Evolutionary conservation across 176 grass and related monocot species (phyloP).

Genomic region (Zizania latifolia): DNA sequence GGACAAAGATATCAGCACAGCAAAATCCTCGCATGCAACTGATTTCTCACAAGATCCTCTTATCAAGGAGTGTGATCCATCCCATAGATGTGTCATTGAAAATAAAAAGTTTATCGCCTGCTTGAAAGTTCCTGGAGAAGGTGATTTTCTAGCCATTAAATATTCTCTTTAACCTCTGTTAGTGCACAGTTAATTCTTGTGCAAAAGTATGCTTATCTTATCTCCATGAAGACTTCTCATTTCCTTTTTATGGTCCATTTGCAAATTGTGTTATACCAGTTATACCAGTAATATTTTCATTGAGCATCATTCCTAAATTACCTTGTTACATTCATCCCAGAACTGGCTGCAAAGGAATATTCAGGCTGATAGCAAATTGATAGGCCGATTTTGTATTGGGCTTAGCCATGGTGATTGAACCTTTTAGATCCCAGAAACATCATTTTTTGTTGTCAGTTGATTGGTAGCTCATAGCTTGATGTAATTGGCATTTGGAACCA

Average conservation of each 20-base stretch:
- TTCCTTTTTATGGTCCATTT: not conserved
- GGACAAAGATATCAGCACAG: not conserved
- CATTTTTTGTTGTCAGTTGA: not conserved
- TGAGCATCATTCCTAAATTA: not conserved
- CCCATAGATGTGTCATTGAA: slow-evolving; percentile 61
- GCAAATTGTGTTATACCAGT: not conserved
- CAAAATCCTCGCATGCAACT: not conserved
- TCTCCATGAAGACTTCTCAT: not conserved
- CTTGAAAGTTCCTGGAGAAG: slow-evolving; percentile 84
- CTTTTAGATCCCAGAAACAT: not conserved
- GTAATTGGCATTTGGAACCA: not conserved
- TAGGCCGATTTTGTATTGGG: too few relatives aligned
- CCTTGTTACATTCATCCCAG: too few relatives aligned
- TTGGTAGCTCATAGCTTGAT: not conserved
- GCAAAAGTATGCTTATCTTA: not conserved
- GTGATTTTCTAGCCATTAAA: slow-evolving; percentile 30
- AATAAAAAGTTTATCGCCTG: slow-evolving; percentile 69
- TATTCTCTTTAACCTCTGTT: not conserved
- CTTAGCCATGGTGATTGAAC: not conserved
- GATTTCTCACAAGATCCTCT: slow-evolving; percentile 37
- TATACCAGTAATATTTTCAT: not conserved
- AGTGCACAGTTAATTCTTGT: not conserved
- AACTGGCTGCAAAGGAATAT: too few relatives aligned
- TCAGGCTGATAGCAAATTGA: too few relatives aligned
- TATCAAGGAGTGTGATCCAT: slow-evolving; percentile 65